Base-by-base conservation (phyloP, 176 grass and related monocot genomes). In the Raddia guianensis region DNA sequence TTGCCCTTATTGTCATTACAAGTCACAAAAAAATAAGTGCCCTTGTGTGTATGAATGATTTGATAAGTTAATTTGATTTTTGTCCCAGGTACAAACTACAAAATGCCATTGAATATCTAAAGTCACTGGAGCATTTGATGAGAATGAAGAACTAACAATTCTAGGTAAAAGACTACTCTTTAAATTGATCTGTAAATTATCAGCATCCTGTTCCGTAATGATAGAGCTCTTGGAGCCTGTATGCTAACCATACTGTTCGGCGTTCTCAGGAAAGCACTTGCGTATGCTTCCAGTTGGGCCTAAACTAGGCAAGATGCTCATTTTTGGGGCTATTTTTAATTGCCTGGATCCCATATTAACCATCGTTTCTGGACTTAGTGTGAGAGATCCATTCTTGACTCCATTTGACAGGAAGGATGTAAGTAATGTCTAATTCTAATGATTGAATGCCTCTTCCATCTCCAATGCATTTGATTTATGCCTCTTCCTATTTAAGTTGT, bases 371-470 rank as follows among this genome's bases (percentile, higher is more conserved):
- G 96, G 96, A 64, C 82, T 99, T 83, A 95, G 92, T 32, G 92
- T 93, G 72, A 93, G 96, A 87, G 96, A 95, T 76, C 96, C 96
- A 65, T 95, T 99, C 82, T 85, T 95, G 75, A 91, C 92, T 59
- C 96, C 96, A 60, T 99, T 99, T 49, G 96, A 99, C 76, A 99
- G 95, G 82, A 99, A 99, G 83, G 96, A 98, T 76, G 95, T 98
- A 94, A 87, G 91, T 83, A 44, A 82, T 74, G 18, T 5, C 14
- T n/a, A 68, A 33, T 44, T 75, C 78, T 54, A 68, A 51, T 20
- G 46, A 54, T 66, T 61, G 50, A 19, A 9, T 80, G 21, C 12
- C 12, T 54, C 16, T 82, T 80, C 13, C 12, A 0, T 70, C 33
- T 54, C 27, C 15, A 11, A 68, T 27, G 27, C 27, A 27, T 27